Evolutionary conservation across 129 eudicot species (phyloP).

Genomic region (Flaveria robusta): DNA sequence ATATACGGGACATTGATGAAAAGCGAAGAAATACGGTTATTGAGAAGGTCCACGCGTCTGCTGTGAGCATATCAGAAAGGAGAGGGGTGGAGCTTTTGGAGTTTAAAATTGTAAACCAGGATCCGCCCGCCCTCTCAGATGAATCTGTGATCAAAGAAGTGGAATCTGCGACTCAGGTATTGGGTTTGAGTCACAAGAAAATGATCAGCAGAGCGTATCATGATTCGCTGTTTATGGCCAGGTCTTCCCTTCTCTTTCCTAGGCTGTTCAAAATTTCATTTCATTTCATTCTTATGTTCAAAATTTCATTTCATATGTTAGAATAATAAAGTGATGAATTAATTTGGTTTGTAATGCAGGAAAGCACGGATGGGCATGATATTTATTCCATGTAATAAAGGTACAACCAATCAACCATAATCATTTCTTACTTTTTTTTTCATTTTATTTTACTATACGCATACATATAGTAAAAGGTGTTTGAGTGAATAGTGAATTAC

Average conservation of each 20-base stretch:
- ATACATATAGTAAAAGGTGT: too few relatives aligned
- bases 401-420: conserved; percentile 34
- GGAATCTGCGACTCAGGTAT: conserved; percentile 68
- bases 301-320: not conserved
- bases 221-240: conserved; percentile 97
- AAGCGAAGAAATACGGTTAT: conserved; percentile 64
- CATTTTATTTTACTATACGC: too few relatives aligned
- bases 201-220: conserved; percentile 99
- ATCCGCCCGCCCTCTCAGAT: conserved; percentile 87
- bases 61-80: conserved; percentile 56
- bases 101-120: conserved; percentile 86
- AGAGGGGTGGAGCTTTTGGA: conserved; percentile 73
- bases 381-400: conserved; percentile 93
- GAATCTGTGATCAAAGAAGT: conserved; percentile 61
- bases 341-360: conserved; percentile 39
- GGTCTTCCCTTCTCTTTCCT: conserved; percentile 38
- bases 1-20: conserved; percentile 84
- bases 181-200: conserved; percentile 63
- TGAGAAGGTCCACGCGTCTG: conserved; percentile 71
- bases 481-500: too few relatives aligned
- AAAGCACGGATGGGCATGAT: conserved; percentile 98
- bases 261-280: not conserved
- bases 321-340: not conserved
- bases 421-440: not conserved
- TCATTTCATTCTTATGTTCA: not conserved